Conservation (phyloP, 1,284 basidiomycete species). For the Moniliophthora roreri region DNA sequence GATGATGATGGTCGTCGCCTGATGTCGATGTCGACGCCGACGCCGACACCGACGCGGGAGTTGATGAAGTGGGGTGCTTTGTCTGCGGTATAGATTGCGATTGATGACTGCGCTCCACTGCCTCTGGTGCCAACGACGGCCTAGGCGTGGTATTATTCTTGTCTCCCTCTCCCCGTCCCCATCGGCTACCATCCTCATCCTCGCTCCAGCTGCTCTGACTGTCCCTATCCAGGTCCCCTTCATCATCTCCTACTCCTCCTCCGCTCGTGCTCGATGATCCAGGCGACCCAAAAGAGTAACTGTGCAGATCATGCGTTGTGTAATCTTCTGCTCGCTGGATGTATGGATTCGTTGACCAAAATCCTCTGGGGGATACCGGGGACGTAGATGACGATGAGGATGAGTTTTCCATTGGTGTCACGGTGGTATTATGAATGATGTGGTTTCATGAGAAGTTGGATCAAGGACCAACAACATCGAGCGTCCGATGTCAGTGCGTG, state of each 20-base stretch:
- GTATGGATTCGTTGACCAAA: not conserved
- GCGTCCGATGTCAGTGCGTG: too few species aligned
- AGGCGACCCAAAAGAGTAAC: constrained; percentile 2
- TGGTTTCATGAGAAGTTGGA: too few species aligned
- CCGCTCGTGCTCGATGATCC: not conserved
- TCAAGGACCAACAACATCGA: too few species aligned
- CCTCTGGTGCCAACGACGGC: not conserved
- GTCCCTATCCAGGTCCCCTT: not conserved
- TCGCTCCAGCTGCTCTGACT: not conserved
- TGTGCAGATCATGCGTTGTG: not conserved
- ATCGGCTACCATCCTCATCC: not conserved
- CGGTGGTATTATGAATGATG: too few species aligned
- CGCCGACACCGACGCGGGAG: not conserved
- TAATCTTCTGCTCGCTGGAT: not conserved
- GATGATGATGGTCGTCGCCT: constrained; percentile 2
- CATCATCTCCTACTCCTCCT: not conserved
- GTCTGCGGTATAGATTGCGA: not conserved
- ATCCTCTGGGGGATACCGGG: not conserved
- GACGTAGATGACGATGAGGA: not conserved
- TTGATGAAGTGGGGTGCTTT: not conserved
- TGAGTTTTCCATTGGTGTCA: too few species aligned
- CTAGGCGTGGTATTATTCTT: not conserved
- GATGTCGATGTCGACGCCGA: too few species aligned
- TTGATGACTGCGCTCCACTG: constrained; percentile 2
- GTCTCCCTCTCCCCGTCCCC: not conserved